phyloP scores from a whole-genome alignment of 164 flowering plant genomes.

The Echeveria elegans region DNA sequence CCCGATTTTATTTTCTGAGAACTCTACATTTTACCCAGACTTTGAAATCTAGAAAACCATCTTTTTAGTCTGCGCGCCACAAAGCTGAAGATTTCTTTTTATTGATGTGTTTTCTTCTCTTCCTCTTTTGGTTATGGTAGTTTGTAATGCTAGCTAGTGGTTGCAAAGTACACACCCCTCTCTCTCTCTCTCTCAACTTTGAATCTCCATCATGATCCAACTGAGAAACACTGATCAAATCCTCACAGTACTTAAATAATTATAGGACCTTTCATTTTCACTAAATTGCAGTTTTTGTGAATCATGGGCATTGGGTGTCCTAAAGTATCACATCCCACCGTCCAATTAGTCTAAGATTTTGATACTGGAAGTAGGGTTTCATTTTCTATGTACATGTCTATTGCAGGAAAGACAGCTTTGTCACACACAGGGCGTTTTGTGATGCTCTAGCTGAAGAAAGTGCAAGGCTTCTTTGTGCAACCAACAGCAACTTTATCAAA shows the following conservation, averaged over 20 bases:
- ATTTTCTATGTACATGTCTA: not conserved
- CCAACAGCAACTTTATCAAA: conserved; percentile 11
- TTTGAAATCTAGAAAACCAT: not conserved
- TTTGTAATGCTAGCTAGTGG: not conserved
- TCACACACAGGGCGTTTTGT: conserved; percentile 80
- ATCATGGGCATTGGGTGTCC: not conserved
- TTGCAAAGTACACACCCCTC: not conserved
- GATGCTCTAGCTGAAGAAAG: conserved; percentile 82
- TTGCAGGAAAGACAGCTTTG: conserved; percentile 72
- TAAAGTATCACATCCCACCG: too few relatives aligned
- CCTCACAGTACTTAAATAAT: too few relatives aligned
- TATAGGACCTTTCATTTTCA: not conserved
- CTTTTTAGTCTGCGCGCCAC: conserved; percentile 1
- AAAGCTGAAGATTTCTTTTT: not conserved
- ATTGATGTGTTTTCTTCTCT: not conserved
- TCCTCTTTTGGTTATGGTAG: not conserved
- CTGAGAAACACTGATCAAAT: not conserved
- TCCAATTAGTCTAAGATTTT: not conserved
- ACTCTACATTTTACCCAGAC: not conserved
- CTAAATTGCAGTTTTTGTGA: not conserved
- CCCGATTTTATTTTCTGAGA: not conserved
- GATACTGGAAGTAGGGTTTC: conserved; percentile 5
- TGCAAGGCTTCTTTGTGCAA: conserved; percentile 50
- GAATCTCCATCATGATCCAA: conserved; percentile 1
- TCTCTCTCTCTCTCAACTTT: not conserved